Evolutionary conservation across 345 rosid species (phyloP).

Genomic region (Hibiscus trionum): DNA sequence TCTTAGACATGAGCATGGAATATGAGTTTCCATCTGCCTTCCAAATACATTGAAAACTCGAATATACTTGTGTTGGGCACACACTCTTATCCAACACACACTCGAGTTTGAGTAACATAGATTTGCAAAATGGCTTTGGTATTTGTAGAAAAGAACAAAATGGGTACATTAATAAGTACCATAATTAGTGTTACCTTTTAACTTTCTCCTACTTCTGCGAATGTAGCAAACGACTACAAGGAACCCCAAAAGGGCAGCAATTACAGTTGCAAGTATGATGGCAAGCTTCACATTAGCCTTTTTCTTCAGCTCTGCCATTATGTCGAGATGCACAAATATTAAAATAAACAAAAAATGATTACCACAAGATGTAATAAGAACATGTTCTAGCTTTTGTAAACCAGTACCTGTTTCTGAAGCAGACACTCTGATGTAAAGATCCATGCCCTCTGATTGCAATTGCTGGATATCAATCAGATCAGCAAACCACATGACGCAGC

Average conservation of each 20-base stretch:
- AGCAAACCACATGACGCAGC: conserved; percentile 13
- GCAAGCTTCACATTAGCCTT: neutral
- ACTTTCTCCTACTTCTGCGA: neutral
- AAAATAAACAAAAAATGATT: neutral
- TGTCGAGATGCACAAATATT: neutral
- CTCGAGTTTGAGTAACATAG: too few species aligned
- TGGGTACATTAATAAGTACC: neutral
- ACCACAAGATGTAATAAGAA: conserved; percentile 2
- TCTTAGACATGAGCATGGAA: too few species aligned
- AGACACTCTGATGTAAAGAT: conserved; percentile 52
- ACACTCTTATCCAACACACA: too few species aligned
- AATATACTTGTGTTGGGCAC: too few species aligned
- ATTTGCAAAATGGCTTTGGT: too few species aligned
- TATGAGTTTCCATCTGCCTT: too few species aligned
- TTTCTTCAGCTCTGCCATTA: neutral
- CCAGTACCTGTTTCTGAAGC: conserved; percentile 14
- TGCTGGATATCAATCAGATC: conserved; percentile 16
- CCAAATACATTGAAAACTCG: too few species aligned
- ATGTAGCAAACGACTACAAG: neutral
- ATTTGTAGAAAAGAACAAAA: neutral
- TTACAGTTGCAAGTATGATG: neutral
- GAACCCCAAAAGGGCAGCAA: neutral
- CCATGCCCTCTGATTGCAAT: conserved; percentile 18
- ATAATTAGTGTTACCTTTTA: neutral
- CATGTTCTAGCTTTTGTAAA: neutral